Conservation (phyloP, 208 protist species). For the Balamuthia mandrillaris region DNA sequence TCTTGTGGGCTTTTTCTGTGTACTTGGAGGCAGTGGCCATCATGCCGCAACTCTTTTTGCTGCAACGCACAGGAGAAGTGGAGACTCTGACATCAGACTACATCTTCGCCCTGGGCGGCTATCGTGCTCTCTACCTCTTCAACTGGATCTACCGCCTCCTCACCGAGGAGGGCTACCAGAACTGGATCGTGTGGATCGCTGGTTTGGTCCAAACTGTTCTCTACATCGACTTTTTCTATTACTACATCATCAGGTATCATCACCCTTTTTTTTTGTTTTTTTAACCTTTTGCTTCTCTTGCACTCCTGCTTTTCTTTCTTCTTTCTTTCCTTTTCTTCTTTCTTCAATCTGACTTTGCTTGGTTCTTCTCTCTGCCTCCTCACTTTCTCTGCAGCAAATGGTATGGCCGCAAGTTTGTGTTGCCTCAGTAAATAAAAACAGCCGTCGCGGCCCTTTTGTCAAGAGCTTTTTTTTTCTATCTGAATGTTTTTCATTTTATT, state of each 20-base stretch:
- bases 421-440: too few species aligned
- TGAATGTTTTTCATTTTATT: too few species aligned
- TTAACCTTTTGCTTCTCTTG: too few species aligned
- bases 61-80: slow-evolving; percentile 66
- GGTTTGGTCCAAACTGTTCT: slow-evolving; percentile 71
- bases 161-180: slow-evolving; percentile 53
- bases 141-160: slow-evolving; percentile 78
- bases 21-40: slow-evolving; percentile 82
- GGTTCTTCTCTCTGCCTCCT: too few species aligned
- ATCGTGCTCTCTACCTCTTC: slow-evolving; percentile 75
- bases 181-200: slow-evolving; percentile 67
- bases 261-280: too few species aligned
- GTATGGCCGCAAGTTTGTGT: slow-evolving; percentile 14
- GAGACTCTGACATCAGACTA: slow-evolving; percentile 73
- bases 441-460: too few species aligned
- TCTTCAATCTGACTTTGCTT: too few species aligned
- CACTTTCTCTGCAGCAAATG: slow-evolving; percentile 19
- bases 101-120: slow-evolving; percentile 75
- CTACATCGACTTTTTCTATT: slow-evolving; percentile 77
- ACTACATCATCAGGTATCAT: too few species aligned
- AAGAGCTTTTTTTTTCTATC: too few species aligned
- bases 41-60: slow-evolving; percentile 79
- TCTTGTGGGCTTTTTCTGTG: slow-evolving; percentile 80
- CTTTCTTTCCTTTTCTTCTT: too few species aligned
- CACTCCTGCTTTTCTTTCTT: too few species aligned